Evolutionary conservation across 805 yeast genomes (phyloP).

Genomic region (Yamadazyma sp.): DNA sequence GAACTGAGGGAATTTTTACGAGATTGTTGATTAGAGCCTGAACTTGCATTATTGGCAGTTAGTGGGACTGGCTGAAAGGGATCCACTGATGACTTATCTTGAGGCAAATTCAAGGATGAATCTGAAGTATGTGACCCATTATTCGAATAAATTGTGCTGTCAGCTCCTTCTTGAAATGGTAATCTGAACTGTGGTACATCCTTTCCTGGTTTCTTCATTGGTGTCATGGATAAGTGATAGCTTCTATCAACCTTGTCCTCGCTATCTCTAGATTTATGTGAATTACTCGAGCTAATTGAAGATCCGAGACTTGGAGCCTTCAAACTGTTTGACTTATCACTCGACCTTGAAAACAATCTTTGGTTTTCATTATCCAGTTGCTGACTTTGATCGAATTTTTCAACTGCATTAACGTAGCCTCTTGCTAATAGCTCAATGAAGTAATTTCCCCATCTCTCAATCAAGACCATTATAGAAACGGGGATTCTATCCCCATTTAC

Average conservation of each 20-base stretch:
- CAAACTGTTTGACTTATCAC: conserved; percentile 1
- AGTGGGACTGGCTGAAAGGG: not conserved
- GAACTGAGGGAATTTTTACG: conserved; percentile 18
- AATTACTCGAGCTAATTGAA: conserved; percentile 11
- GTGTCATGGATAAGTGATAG: conserved; percentile 20
- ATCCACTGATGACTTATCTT: conserved; percentile 2
- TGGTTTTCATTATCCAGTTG: conserved; percentile 1
- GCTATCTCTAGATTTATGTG: conserved; percentile 2
- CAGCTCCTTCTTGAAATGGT: conserved; percentile 57
- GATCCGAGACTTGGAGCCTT: conserved; percentile 12
- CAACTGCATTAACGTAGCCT: conserved; percentile 61
- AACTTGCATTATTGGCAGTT: too few species aligned
- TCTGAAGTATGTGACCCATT: too few species aligned
- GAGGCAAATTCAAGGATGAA: conserved; percentile 6
- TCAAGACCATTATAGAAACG: conserved; percentile 55
- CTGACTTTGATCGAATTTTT: conserved; percentile 32
- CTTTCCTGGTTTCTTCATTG: conserved; percentile 10
- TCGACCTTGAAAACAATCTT: conserved; percentile 4
- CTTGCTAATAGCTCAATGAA: conserved; percentile 60
- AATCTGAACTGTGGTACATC: conserved; percentile 57
- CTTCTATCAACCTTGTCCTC: conserved; percentile 7
- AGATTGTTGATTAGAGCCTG: conserved; percentile 6
- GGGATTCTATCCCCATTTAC: conserved; percentile 69
- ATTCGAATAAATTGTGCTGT: too few species aligned
- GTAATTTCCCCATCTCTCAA: conserved; percentile 76